phyloP scores from a whole-genome alignment of 2,329 filamentous ascomycete genomes.

The Corynespora cassiicola region DNA sequence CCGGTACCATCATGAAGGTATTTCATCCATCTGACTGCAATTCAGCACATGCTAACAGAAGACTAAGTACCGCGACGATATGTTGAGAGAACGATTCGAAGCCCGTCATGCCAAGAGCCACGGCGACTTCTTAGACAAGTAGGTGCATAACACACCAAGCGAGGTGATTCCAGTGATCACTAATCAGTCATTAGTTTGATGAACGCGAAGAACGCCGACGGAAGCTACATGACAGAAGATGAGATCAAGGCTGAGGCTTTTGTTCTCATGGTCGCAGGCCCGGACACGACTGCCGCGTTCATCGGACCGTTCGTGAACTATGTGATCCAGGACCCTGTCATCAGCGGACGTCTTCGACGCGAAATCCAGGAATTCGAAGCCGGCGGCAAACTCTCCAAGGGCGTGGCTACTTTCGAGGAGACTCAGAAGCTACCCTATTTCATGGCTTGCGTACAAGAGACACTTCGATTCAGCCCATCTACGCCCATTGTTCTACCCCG shows the following conservation, averaged over 20 bases:
- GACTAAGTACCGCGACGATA: slow-evolving; percentile 1
- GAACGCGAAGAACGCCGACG: slow-evolving; percentile 3
- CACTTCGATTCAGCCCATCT: slow-evolving; percentile 10
- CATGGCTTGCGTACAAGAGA: slow-evolving; percentile 14
- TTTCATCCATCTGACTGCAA: neutral
- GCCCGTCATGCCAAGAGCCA: neutral
- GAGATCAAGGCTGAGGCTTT: slow-evolving; percentile 3
- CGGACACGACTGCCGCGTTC: slow-evolving; percentile 1
- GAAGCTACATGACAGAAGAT: slow-evolving; percentile 1
- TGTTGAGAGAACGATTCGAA: neutral
- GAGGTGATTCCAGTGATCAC: no score
- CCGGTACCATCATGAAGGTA: slow-evolving; percentile 2
- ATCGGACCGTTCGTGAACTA: slow-evolving; percentile 2
- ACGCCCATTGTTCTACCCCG: slow-evolving; percentile 6
- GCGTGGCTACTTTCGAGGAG: slow-evolving; percentile 1
- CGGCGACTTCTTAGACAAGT: slow-evolving; percentile 6
- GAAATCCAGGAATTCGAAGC: slow-evolving; percentile 1
- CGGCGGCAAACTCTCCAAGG: neutral
- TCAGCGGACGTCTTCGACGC: neutral
- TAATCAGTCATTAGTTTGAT: neutral
- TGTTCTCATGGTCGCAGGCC: slow-evolving; percentile 2
- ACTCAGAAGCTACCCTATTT: slow-evolving; percentile 12
- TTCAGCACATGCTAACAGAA: neutral
- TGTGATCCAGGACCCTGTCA: neutral
- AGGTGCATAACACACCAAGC: no score